Percentiles rank a stretch among this genome's conserved stretches.
Evolutionary conservation across 1,139 yeast species (phyloP).

Genomic region (Geotrichum klebahnii): DNA sequence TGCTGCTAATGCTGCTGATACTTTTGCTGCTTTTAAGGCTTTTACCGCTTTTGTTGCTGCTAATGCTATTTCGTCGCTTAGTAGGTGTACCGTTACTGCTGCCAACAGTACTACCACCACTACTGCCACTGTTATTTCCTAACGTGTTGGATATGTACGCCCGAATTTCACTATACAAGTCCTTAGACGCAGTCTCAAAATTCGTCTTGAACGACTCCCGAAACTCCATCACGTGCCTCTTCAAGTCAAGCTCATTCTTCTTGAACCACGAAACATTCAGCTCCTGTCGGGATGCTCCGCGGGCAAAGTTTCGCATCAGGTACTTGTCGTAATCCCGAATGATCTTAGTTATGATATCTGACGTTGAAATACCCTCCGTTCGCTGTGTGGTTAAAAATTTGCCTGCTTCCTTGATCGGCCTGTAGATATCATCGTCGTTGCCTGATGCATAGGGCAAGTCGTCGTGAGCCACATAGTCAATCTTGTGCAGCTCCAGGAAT

Average conservation of each 20-base stretch:
- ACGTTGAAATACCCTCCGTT: constrained; percentile 92
- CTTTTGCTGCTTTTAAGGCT: constrained; percentile 8
- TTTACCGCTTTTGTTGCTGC: constrained; percentile 25
- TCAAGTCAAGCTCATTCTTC: constrained; percentile 90
- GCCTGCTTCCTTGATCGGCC: constrained; percentile 85
- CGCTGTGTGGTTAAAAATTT: constrained; percentile 92
- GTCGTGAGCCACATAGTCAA: constrained; percentile 97
- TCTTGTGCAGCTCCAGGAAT: constrained; percentile 69
- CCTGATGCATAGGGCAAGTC: constrained; percentile 89
- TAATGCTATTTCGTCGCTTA: constrained; percentile 23
- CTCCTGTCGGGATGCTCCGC: constrained; percentile 96
- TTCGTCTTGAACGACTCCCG: constrained; percentile 78
- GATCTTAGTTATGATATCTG: constrained; percentile 91
- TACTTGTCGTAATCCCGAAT: constrained; percentile 95
- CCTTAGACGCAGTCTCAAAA: constrained; percentile 71
- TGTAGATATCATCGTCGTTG: constrained; percentile 85
- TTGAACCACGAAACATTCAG: constrained; percentile 95
- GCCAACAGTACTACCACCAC: constrained; percentile 18
- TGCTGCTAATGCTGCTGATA: constrained; percentile 22
- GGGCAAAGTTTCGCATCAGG: constrained; percentile 90
- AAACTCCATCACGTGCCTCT: constrained; percentile 83
- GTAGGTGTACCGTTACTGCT: constrained; percentile 16
- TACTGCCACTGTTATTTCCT: constrained; percentile 21
- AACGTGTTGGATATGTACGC: constrained; percentile 41
- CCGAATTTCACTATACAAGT: constrained; percentile 74